Base-by-base conservation (phyloP, 805 yeast genomes). In the Starmerella vitae region DNA sequence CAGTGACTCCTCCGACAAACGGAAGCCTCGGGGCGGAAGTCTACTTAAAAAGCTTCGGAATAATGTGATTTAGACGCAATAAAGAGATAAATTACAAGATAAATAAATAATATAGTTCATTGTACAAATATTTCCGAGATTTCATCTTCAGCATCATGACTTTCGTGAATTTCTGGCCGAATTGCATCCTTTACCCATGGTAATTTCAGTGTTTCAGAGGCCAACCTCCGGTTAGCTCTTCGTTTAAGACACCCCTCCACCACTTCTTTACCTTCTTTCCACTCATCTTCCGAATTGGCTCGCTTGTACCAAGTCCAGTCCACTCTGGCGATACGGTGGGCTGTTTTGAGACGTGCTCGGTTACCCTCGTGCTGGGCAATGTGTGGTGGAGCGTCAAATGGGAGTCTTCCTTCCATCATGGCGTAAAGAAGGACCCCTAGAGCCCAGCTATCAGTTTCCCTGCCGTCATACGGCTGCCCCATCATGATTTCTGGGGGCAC, bases 391-490 rank as follows among this genome's bases (percentile, higher is more conserved):
- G 82, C 73, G 55, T 91, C 99, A 63, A 91, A 91, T 4, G 99
- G 99, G 34, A 91, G 63, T 41, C 95, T 58, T 30, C 83, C 76
- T 52, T 91, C 98, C 51, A 91, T 58, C 20, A 88, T 61, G 1
- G 93, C 74, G 53, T 85, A 91, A 1, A 86, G 60, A n/a, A 86
- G 64, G 3, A 91, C 97, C 2, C 98, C 98, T 8, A 86, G 58
- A 1, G 96, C 83, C 99, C 99, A 91, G 15, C 86, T 66, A 57
- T 91, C 99, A 35, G 91, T 78, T 47, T 82, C 74, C 37, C 80
- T 70, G 10, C 99, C 99, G 52, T 88, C 88, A 54, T 91, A 91
- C 5, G 84, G 78, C 40, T 82, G 66, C 1, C 97, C 97, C 74
- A 91, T 72, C 28, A 91, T 63, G 19, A 91, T 61, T 54, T 91